phyloP scores from a whole-genome alignment of 2,329 filamentous ascomycete species.

The Pestalotiopsis sp. region DNA sequence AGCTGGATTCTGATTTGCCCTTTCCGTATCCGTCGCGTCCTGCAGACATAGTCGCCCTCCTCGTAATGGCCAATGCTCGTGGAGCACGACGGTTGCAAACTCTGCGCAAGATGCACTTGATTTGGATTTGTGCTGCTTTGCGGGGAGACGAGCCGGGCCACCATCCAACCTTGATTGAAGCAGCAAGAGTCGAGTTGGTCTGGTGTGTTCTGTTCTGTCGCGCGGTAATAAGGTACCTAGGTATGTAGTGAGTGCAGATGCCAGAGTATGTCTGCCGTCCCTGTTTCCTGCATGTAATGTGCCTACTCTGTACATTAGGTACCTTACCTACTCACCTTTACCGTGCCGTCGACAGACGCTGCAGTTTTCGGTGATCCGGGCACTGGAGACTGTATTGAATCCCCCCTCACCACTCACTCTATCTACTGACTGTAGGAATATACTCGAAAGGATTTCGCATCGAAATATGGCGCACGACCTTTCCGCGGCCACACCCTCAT shows the following conservation, averaged over 20 bases:
- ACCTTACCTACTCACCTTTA: background rate
- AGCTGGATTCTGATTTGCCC: constrained; percentile 17
- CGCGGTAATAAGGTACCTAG: no score
- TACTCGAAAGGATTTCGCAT: background rate
- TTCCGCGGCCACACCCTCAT: background rate
- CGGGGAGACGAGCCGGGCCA: no score
- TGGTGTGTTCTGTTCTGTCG: no score
- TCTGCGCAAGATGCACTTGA: background rate
- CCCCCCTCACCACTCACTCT: background rate
- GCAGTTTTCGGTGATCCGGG: constrained; percentile 7
- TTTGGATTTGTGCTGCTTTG: background rate
- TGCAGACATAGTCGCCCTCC: constrained; percentile 2
- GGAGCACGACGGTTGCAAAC: constrained; percentile 8
- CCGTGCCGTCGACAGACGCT: background rate
- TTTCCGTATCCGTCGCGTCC: constrained; percentile 1
- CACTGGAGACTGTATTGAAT: background rate
- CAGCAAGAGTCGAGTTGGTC: background rate
- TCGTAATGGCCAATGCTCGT: constrained; percentile 8
- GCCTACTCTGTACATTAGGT: no score
- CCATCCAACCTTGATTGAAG: background rate
- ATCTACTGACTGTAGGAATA: no score
- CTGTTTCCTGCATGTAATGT: background rate
- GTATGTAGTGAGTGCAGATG: no score
- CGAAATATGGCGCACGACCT: background rate
- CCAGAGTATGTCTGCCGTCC: background rate